Base-by-base conservation (phyloP, 345 rosid genomes). In the Raphanus raphanistrum region DNA sequence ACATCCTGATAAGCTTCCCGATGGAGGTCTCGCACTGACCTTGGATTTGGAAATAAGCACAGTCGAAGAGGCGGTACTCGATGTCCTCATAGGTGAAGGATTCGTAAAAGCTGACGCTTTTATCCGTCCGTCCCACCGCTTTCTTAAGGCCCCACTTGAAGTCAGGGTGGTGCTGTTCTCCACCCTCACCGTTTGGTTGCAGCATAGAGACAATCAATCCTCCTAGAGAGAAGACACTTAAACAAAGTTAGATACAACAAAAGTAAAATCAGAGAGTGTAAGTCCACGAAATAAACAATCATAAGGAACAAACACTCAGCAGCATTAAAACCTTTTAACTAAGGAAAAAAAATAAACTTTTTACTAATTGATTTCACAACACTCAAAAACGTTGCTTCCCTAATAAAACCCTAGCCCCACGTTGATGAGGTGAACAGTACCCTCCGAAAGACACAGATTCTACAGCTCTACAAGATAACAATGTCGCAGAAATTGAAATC, bases 1-100 rank as follows among this genome's bases (percentile, higher is more conserved):
- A 88, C 48, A 88, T 81, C 65, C 61, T 72, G 17, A 84, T 83
- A 57, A 87, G 75, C 84, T 88, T 90, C 63, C 92, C 92, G 16
- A 88, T 70, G 2, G 26, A 76, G 36, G 87, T 58, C 82, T 87
- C 89, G 26, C 71, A 55, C 7, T 67, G 70, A 15, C 58, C 82
- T 12, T 6, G 4, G 0, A 11, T 4, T 25, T 68, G 65, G 2
- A 86, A 52, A 11, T 58, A 79, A 16, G 84, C 92, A 57, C 82
- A 84, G 55, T 88, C 92, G 12, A 80, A 76, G 8, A 87, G 84
- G 41, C 11, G 52, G 78, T 86, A 90, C 45, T 84, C 81, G 54
- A 82, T 72, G 6, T 83, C 90, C 3, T 79, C 54, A 2, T 4
- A 81, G 6, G 68, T 80, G 68, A 87, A 84, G 4, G 90, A 87